Base-by-base conservation (phyloP, 148 eudicot species). In the Vaccinium vitisidaea region DNA sequence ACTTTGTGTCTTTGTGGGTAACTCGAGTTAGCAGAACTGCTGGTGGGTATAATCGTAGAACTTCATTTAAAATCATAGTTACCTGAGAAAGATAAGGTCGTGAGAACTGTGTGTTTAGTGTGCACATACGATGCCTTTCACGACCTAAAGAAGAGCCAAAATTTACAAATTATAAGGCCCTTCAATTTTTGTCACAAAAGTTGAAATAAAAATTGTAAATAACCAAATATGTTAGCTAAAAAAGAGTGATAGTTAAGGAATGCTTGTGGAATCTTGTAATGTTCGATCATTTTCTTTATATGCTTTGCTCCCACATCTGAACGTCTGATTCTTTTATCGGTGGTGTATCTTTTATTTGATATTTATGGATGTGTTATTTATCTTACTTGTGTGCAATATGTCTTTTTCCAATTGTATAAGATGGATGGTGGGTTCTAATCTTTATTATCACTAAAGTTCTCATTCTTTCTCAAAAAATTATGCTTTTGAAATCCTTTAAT, bases 21-120 rank as follows among this genome's bases (percentile, higher is more conserved):
- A 16, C 27, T 4, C 80, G 79, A 48, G 8, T 19, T 11, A 74
- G 7, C 15, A 16, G 0, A 50, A 12, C 3, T 49, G 43, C 3
- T 0, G 84, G 80, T 74, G 84, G 65, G 76, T 83, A 83, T 74
- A 83, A 5, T 12, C 80, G 32, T 15, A 83, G n/a, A 32, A 83
- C 80, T 53, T 83, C 84, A 49, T 83, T 43, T 18, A 83, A 12
- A 50, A 54, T 74, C 65, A 67, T 65, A 18, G 84, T 83, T 49
- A 83, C 65, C 84, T 83, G 39, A 21, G 15, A 39, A 25, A 5
- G 4, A 25, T 3, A 43, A 43, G 46, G 6, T 43, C 46, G 48
- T n/a, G 13, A 13, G 6, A 39, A 23, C 10, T 1, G 19, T 49
- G 6, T 8, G 11, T 5, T 59, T 19, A 0, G 27, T 59, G 65